A percentile compares a stretch with the other conserved stretches of the same genome.
Evolutionary conservation across 2,329 filamentous ascomycete species (phyloP).

Genomic region (Neopestalotiopsis sp.): DNA sequence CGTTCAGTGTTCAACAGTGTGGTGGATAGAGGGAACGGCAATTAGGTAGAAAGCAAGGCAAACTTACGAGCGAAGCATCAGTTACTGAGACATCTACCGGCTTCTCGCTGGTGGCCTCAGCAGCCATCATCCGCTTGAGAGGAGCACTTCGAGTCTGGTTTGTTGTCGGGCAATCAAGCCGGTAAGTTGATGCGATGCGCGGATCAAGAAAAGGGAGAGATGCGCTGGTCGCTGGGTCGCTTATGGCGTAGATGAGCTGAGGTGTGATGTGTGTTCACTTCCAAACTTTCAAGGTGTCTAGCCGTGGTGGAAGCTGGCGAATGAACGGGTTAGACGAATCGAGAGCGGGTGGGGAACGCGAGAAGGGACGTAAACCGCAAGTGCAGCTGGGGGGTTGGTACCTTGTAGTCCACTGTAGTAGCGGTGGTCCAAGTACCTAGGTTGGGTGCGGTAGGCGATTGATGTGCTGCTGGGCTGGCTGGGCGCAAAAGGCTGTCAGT

Average conservation of each 20-base stretch:
- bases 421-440: neutral
- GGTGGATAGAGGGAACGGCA: slow-evolving; percentile 8
- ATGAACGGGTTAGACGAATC: slow-evolving; percentile 1
- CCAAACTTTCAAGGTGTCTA: slow-evolving; percentile 16
- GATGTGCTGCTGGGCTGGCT: neutral
- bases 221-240: slow-evolving; percentile 11
- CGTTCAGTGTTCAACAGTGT: slow-evolving; percentile 4
- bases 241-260: slow-evolving; percentile 3
- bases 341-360: slow-evolving; percentile 12
- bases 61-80: slow-evolving; percentile 39
- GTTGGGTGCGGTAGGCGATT: neutral
- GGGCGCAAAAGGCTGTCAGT: neutral
- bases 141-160: slow-evolving; percentile 12
- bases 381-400: neutral
- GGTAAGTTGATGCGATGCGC: neutral
- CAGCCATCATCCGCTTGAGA: slow-evolving; percentile 40
- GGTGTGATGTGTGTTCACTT: slow-evolving; percentile 15
- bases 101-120: slow-evolving; percentile 38
- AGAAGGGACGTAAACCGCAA: slow-evolving; percentile 5
- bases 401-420: neutral
- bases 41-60: slow-evolving; percentile 10
- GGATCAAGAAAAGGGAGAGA: neutral
- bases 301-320: slow-evolving; percentile 7
- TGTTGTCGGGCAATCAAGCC: slow-evolving; percentile 18
- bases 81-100: slow-evolving; percentile 39